Base-by-base conservation (phyloP, 176 grass and related monocot genomes). In the Bonia amplexicaulis region DNA sequence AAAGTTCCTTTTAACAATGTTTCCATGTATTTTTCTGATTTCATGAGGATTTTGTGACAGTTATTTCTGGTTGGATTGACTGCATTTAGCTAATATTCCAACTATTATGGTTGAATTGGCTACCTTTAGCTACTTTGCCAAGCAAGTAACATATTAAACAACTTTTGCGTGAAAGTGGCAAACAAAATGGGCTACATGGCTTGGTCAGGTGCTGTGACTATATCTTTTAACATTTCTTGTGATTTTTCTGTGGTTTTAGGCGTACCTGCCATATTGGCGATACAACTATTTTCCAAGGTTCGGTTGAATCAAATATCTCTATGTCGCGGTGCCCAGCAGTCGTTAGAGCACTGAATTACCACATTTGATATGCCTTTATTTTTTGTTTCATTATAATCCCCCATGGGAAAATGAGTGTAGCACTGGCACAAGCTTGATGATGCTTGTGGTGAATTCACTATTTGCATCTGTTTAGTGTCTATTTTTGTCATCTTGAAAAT, bases 161-260 rank as follows among this genome's bases (percentile, higher is more conserved):
- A 45, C 2, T 26, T 4, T 80, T 33, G 51, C 27, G 1, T 46
- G 61, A 29, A 70, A 69, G 64, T 16, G 31, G 12, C 40, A 61
- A 19, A 62, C 22, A 63, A 62, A 63, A 63, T 12, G 7, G 11
- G 1, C 44, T 9, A 40, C 76, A 45, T 20, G 9, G 65, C 66
- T 20, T 52, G 42, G 15, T 45, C 11, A 4, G 27, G 58, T 71
- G 13, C 33, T 51, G 26, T 67, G 20, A 9, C 6, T 74, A 64
- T 45, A 33, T 67, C 4, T 25, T 25, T 72, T 47, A 39, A 46
- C 29, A 82, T 26, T 26, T 71, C 58, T 25, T 79, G 9, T 42
- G 35, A 84, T 42, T 78, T 88, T 77, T 79, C 35, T 73, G 23
- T 66, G 6, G 6, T 55, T 66, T 76, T 58, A n/a, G 22, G 37